Evolutionary conservation across 2,329 filamentous ascomycete genomes (phyloP), one percentile per base, ranked within the genome.

Genomic region (Trichoderma lentiforme): DNA sequence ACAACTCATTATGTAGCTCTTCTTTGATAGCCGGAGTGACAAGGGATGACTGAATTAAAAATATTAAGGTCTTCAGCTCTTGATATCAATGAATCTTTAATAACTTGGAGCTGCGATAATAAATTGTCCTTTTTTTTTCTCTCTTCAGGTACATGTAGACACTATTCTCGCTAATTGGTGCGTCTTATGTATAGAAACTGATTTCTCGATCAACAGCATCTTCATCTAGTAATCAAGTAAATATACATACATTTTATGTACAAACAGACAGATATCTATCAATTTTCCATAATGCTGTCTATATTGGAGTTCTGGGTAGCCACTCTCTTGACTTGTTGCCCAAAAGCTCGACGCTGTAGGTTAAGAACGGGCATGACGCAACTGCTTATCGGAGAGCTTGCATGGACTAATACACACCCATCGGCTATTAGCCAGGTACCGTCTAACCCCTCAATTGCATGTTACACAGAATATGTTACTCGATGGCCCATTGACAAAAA

Each of bases 61-160:
- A 21, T 1, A 47, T 12, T 12, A 21, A 3, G 43, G 8, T 21
- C 12, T 51, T 21, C n/a, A 47, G 43, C 8, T 12, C 43, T 47
- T 51, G 43, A 51, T 1, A 12, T 43, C 7, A 43, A n/a, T 9
- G 0, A 43, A n/a, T 9, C 4, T 4, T 43, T 47, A 15, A 4
- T 21, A 1, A 6, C 43, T 21, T 12, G 2, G 36, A n/a, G 6
- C 1, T 43, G 36, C n/a, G 0, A n/a, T 9, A 0, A 2, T 9
- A 18, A 18, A 7, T 0, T n/a, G 3, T 8, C 15, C 1, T 43
- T 43, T 0, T 18, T 8, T 43, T 26, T 26, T 26, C 26, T 26
- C 26, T 26, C 26, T 26, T 3, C 26, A 26, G 26, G 26, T 26
- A 21, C 21, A 21, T 21, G 21, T 21, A 21, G 21, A 21, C 21